Evolutionary conservation across 2,329 filamentous ascomycete species (phyloP).

Genomic region (Stemphylium lycopersici): DNA sequence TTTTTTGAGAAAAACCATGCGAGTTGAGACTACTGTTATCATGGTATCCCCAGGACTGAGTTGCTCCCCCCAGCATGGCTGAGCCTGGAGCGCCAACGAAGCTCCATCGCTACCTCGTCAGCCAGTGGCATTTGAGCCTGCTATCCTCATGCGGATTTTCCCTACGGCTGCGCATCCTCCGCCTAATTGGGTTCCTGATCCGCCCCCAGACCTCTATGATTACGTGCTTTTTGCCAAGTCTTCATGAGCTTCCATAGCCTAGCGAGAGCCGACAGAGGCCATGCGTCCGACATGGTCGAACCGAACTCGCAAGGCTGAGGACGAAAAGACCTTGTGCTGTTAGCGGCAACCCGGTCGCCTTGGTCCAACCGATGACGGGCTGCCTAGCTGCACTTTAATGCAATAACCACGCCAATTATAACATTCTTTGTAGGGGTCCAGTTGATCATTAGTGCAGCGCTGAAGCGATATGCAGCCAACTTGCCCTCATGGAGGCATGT

Average conservation of each 20-base stretch:
- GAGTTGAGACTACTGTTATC: background rate
- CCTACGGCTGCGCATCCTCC: background rate
- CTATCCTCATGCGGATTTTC: background rate
- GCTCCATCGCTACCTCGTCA: conserved; percentile 1
- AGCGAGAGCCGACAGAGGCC: conserved; percentile 1
- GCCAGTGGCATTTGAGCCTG: conserved; percentile 3
- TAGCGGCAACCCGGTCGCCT: conserved; percentile 11
- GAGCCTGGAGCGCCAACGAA: conserved; percentile 6
- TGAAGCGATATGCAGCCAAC: conserved; percentile 15
- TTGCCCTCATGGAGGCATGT: conserved; percentile 12
- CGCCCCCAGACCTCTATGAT: conserved; percentile 11
- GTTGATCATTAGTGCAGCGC: conserved; percentile 13
- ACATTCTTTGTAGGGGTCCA: conserved; percentile 2
- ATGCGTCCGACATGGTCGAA: conserved; percentile 9
- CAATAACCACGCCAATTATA: conserved; percentile 14
- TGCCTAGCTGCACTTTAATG: conserved; percentile 17
- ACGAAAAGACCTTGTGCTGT: conserved; percentile 1
- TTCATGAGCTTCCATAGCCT: conserved; percentile 1
- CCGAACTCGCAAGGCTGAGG: conserved; percentile 12
- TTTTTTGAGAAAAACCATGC: background rate
- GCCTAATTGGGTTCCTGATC: conserved; percentile 8
- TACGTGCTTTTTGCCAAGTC: conserved; percentile 2
- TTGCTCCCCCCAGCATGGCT: conserved; percentile 6
- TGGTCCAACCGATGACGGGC: conserved; percentile 5
- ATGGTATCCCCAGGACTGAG: background rate